Conservation (phyloP, 108 stramenopile genomes). For the Chaetoceros tenuissimus region DNA sequence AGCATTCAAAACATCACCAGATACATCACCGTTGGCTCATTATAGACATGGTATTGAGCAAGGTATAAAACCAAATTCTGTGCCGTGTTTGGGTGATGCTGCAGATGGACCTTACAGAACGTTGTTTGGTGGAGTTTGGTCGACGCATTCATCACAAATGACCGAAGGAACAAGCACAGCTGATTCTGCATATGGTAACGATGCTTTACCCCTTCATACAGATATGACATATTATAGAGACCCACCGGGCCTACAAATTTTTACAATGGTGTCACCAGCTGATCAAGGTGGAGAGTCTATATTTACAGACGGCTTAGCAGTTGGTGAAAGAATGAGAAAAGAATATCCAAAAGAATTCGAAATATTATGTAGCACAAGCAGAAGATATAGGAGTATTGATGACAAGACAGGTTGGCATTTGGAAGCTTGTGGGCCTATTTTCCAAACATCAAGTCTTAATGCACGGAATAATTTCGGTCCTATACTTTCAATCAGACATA, state of each 20-base stretch:
- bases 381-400: constrained; percentile 64
- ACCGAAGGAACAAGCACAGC: constrained; percentile 49
- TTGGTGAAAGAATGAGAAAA: constrained; percentile 32
- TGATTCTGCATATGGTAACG: constrained; percentile 74
- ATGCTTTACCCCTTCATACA: constrained; percentile 71
- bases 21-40: constrained; percentile 17
- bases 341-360: constrained; percentile 49
- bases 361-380: constrained; percentile 31
- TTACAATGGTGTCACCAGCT: constrained; percentile 76
- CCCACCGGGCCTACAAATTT: constrained; percentile 82
- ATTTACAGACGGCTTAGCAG: constrained; percentile 69
- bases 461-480: constrained; percentile 19
- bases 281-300: constrained; percentile 38
- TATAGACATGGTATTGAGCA: constrained; percentile 17
- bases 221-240: constrained; percentile 72
- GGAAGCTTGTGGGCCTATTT: constrained; percentile 58
- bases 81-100: constrained; percentile 14
- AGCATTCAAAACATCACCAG: constrained; percentile 15
- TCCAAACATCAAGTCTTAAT: constrained; percentile 23
- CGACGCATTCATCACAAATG: constrained; percentile 37
- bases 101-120: constrained; percentile 75
- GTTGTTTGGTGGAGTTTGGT: constrained; percentile 73
- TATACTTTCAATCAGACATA: constrained; percentile 62
- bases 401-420: constrained; percentile 64
- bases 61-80: neutral